A percentile compares a stretch with the other conserved stretches of the same genome.
Conservation (phyloP, 1,284 basidiomycete genomes). For the Heterobasidion parviporum region DNA sequence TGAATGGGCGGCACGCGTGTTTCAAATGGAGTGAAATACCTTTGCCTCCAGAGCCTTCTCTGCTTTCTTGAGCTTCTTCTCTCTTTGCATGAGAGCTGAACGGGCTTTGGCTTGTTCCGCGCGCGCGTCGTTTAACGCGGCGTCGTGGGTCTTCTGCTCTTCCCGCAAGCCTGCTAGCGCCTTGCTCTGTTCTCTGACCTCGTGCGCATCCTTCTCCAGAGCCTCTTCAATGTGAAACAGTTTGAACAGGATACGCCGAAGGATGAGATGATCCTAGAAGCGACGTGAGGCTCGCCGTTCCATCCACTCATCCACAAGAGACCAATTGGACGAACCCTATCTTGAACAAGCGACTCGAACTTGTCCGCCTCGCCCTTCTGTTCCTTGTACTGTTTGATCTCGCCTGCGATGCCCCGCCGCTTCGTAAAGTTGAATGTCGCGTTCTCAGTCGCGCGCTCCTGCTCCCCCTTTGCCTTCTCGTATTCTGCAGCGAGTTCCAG, state of each 20-base stretch:
- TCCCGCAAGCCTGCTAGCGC: conserved; percentile 59
- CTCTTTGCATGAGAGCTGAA: conserved; percentile 65
- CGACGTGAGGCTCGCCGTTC: background rate
- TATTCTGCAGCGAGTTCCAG: conserved; percentile 87
- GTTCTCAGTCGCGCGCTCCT: conserved; percentile 88
- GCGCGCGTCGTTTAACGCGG: conserved; percentile 66
- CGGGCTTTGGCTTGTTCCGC: conserved; percentile 76
- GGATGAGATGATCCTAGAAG: conserved; percentile 69
- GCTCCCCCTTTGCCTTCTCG: conserved; percentile 80
- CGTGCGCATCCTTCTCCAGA: conserved; percentile 62
- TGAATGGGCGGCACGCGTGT: background rate
- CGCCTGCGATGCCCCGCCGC: conserved; percentile 86
- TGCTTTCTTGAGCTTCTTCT: conserved; percentile 72
- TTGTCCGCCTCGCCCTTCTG: conserved; percentile 91
- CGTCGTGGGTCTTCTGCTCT: conserved; percentile 64
- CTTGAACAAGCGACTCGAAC: conserved; percentile 73
- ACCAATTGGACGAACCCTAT: conserved; percentile 40
- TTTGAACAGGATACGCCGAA: conserved; percentile 83
- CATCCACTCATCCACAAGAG: background rate
- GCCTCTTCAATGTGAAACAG: conserved; percentile 85
- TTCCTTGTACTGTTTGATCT: conserved; percentile 97
- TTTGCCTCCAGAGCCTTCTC: conserved; percentile 82
- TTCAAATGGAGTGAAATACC: conserved; percentile 28
- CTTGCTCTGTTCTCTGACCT: conserved; percentile 68
- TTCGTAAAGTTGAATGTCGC: conserved; percentile 93